Evolutionary conservation across 352 stramenopile genomes (phyloP), one percentile per base, ranked within the genome.

Genomic region (Aphanomyces euteiches): DNA sequence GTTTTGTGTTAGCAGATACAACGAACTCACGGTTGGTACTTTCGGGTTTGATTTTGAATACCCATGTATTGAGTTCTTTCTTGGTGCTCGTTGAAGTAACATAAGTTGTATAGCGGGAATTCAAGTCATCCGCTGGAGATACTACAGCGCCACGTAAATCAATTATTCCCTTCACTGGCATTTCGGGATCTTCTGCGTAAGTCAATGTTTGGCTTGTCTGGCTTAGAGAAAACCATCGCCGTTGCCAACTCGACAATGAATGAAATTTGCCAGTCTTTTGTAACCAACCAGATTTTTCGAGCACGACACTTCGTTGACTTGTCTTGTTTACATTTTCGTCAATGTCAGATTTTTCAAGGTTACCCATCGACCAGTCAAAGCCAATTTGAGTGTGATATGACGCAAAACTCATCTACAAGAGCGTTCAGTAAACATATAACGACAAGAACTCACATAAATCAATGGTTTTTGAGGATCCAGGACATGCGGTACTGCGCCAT

Each of bases 1-100:
- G 87, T 73, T 91, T 91, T 3, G 87, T 94, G 43, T 92, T 84
- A 7, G 87, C 83, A 47, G 77, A 86, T 72, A 94, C 92, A 65
- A 92, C 86, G 66, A 91, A 94, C 41, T 92, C 84, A 48, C 84
- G 83, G 17, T 80, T 88, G 47, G 83, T 89, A 56, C 83, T 87
- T 68, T 85, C 78, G 4, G 85, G 83, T 4, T 79, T 79, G 37
- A 94, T 81, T 56, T 94, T 94, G 68, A 94, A 94, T 65, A 85
- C 92, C 76, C 78, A 94, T 17, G 84, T 94, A 56, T 91, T 83
- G 13, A 83, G 81, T 48, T 90, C 76, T 65, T 89, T 91, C 40
- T 84, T 80, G 8, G 87, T 94, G 8, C 84, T 84, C 57, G 84
- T 92, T 72, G 90, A 92, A 38, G 91, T 85, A 13, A 84, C 83